Base-by-base conservation (phyloP, 1,284 basidiomycete species). In the Meira miltonrushii region DNA sequence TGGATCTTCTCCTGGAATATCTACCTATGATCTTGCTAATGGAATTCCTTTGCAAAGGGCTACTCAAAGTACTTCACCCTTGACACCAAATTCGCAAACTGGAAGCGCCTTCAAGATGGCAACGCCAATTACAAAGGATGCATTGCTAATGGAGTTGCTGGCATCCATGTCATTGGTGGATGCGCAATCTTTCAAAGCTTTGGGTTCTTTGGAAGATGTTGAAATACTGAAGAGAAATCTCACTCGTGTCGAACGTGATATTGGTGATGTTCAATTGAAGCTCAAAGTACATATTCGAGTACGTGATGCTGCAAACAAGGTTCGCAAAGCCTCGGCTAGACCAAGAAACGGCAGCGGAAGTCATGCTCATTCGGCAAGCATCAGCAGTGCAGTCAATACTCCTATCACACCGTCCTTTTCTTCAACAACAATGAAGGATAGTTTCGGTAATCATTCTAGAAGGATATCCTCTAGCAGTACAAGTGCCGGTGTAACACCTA, bases 201-300 rank as follows among this genome's bases (percentile, higher is more conserved):
- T 71, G 53, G 56, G 54, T 41, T 48, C 54, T 13, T 58, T 71
- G 43, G 68, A 72, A 38, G 55, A 69, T 41, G 65, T 72, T 6
- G 67, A 68, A 46, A 60, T 65, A 23, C 44, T 58, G 12, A 67
- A 71, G 57, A 61, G 56, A 33, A 68, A 72, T 28, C 58, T 72
- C 49, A 64, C 61, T 40, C 65, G 61, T 15, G 56, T 71, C 48
- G 69, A 71, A 28, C 51, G 57, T 39, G 64, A 62, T n/a, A 46
- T 66, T 0, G 51, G 57, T 33, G 61, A 56, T 28, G 54, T 68
- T 1, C 63, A 64, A 48, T 59, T 58, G 41, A 72, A 72, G 53
- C 64, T 72, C 55, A 67, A 67, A 39, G 69, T 72, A 37, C 67
- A 71, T 41, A 65, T 60, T 53, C 60, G 63, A 41, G 68, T 72